phyloP scores from a whole-genome alignment of 2,329 filamentous ascomycete genomes.

The Monilinia laxa region DNA sequence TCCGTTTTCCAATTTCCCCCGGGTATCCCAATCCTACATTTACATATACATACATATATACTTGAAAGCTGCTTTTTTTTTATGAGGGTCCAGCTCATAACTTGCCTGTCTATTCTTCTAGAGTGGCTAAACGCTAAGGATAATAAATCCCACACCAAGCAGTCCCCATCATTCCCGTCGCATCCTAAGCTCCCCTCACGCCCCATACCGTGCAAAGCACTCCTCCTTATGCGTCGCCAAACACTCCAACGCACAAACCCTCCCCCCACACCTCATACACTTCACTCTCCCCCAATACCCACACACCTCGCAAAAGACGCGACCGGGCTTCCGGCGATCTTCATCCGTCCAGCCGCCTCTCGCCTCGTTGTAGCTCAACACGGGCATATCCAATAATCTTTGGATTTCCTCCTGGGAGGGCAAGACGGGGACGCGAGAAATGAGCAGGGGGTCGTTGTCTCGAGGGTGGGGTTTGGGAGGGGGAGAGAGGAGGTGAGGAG shows the following conservation, averaged over 20 bases:
- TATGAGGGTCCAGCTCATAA: too few relatives aligned
- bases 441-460: conserved; percentile 59
- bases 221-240: conserved; percentile 71
- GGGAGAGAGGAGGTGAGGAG: not conserved
- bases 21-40: not conserved
- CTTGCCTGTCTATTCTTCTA: too few relatives aligned
- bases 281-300: conserved; percentile 77
- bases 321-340: conserved; percentile 52
- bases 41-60: not conserved
- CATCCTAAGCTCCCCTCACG: conserved; percentile 7
- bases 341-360: conserved; percentile 48
- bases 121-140: too few relatives aligned
- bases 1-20: not conserved
- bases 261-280: conserved; percentile 75
- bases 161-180: too few relatives aligned
- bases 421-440: conserved; percentile 56
- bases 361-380: conserved; percentile 67
- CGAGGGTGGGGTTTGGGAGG: conserved; percentile 44
- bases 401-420: conserved; percentile 63
- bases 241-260: conserved; percentile 76
- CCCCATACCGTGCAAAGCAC: conserved; percentile 64
- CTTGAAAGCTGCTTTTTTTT: too few relatives aligned
- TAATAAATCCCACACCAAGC: too few relatives aligned
- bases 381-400: conserved; percentile 60
- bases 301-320: conserved; percentile 75